phyloP scores from a whole-genome alignment of 2,329 filamentous ascomycete genomes.

The Penicillium sp. region DNA sequence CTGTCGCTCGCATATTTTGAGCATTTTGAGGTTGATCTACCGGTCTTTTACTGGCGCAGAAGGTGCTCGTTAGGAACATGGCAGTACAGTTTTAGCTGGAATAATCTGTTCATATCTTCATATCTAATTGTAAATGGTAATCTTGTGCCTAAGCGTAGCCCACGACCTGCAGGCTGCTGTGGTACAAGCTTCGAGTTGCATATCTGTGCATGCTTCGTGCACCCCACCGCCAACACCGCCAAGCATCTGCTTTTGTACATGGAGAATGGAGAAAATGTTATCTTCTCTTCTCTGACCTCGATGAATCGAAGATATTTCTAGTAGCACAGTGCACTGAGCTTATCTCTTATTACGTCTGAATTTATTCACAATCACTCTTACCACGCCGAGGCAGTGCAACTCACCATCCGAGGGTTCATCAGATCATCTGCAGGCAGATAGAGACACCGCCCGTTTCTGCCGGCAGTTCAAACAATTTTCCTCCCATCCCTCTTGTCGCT shows the following conservation, averaged over 20 bases:
- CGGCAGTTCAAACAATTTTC: slow-evolving; percentile 28
- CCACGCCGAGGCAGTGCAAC: too few relatives aligned
- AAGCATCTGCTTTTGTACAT: too few relatives aligned
- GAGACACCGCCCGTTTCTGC: slow-evolving; percentile 18
- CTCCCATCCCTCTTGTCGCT: slow-evolving; percentile 4
- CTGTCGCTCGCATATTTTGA: slow-evolving; percentile 25
- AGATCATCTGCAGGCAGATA: slow-evolving; percentile 2
- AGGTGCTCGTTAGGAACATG: slow-evolving; percentile 34
- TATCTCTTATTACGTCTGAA: too few relatives aligned
- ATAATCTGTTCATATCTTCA: slow-evolving; percentile 28
- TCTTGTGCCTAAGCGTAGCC: neutral
- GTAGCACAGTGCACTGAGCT: too few relatives aligned
- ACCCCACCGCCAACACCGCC: too few relatives aligned
- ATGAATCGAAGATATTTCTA: too few relatives aligned
- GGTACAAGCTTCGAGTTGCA: neutral
- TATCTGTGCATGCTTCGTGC: neutral
- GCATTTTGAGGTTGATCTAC: slow-evolving; percentile 29
- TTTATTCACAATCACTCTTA: too few relatives aligned
- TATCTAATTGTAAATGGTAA: neutral
- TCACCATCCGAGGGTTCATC: neutral
- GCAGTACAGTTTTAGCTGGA: slow-evolving; percentile 29
- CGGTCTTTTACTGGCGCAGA: slow-evolving; percentile 30
- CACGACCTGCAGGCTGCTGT: neutral
- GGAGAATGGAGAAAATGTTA: too few relatives aligned
- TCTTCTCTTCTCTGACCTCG: too few relatives aligned